These are phyloP conservation scores for Zarea fungicola DNA, from an alignment of 2,329 filamentous ascomycete species.

Conservation along the genomic window DNA sequence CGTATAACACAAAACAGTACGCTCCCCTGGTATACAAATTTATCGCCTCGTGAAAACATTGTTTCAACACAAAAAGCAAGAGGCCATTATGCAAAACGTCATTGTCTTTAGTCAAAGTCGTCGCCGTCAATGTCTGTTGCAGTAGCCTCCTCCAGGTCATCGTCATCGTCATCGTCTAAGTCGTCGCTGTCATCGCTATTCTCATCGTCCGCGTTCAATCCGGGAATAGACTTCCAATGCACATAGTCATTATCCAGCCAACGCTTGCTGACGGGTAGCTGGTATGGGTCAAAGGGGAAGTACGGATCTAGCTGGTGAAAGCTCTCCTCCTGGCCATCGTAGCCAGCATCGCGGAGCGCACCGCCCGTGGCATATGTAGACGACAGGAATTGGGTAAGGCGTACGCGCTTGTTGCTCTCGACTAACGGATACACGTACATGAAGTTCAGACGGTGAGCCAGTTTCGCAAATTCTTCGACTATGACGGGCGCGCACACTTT, in stretches of 20 bases:
- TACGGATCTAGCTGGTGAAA: constrained; percentile 86
- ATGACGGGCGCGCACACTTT: constrained; percentile 91
- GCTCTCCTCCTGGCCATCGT: constrained; percentile 60
- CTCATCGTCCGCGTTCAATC: constrained; percentile 55
- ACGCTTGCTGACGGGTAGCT: constrained; percentile 75
- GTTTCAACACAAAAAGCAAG: background rate
- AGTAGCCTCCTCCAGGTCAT: constrained; percentile 44
- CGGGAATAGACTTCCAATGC: constrained; percentile 70
- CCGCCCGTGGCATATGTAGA: constrained; percentile 52
- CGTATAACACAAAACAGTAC: background rate
- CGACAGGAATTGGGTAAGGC: constrained; percentile 65
- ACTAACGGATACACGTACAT: constrained; percentile 85
- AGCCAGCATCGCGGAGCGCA: constrained; percentile 45
- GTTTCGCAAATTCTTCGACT: constrained; percentile 83
- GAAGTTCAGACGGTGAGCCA: constrained; percentile 79
- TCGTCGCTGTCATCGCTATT: constrained; percentile 51
- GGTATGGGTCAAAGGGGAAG: constrained; percentile 96
- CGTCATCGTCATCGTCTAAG: constrained; percentile 41
- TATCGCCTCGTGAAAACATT: background rate
- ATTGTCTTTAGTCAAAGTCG: constrained; percentile 30
- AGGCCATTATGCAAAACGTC: background rate
- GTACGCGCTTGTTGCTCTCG: constrained; percentile 86
- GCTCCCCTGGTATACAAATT: constrained; percentile 1
- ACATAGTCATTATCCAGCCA: constrained; percentile 87
- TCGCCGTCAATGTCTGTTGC: constrained; percentile 45